A percentile compares a stretch with the other conserved stretches of the same genome.
Conservation (phyloP, 1,139 yeast species). For the Candida sojae region DNA sequence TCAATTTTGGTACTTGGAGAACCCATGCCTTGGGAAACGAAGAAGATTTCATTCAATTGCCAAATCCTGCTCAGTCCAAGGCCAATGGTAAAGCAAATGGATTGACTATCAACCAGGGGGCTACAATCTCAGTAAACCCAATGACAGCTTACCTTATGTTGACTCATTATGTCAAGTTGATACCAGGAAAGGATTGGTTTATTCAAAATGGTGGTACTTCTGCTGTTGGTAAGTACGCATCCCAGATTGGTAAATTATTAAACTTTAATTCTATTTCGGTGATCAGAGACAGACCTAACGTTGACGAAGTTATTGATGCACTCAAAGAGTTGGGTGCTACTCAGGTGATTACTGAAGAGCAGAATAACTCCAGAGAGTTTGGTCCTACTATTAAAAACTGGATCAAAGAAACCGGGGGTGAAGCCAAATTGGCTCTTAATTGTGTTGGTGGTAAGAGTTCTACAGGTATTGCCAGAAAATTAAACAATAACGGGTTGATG, state of each 20-base stretch:
- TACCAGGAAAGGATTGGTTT: conserved; percentile 80
- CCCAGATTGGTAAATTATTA: conserved; percentile 77
- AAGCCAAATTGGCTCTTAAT: conserved; percentile 77
- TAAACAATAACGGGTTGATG: conserved; percentile 66
- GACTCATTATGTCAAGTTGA: conserved; percentile 62
- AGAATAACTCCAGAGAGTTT: conserved; percentile 69
- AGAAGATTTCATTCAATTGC: conserved; percentile 54
- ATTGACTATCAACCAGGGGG: conserved; percentile 66
- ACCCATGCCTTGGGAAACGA: conserved; percentile 67
- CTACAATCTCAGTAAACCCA: conserved; percentile 90
- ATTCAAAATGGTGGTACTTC: conserved; percentile 97
- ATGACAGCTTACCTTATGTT: conserved; percentile 91
- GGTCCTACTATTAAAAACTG: conserved; percentile 61
- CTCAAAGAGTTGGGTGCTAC: conserved; percentile 75
- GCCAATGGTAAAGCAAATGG: conserved; percentile 38
- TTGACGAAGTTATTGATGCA: conserved; percentile 61
- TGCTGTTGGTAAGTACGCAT: conserved; percentile 92
- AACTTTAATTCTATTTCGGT: conserved; percentile 86
- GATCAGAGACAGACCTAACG: conserved; percentile 79
- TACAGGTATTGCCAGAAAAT: conserved; percentile 78
- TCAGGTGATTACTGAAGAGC: conserved; percentile 85
- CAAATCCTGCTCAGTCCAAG: conserved; percentile 38
- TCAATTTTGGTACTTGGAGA: conserved; percentile 95
- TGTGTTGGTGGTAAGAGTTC: conserved; percentile 92
- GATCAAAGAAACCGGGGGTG: conserved; percentile 56